Evolutionary conservation across 352 stramenopile species (phyloP).

Genomic region (Globisporangium nunn): DNA sequence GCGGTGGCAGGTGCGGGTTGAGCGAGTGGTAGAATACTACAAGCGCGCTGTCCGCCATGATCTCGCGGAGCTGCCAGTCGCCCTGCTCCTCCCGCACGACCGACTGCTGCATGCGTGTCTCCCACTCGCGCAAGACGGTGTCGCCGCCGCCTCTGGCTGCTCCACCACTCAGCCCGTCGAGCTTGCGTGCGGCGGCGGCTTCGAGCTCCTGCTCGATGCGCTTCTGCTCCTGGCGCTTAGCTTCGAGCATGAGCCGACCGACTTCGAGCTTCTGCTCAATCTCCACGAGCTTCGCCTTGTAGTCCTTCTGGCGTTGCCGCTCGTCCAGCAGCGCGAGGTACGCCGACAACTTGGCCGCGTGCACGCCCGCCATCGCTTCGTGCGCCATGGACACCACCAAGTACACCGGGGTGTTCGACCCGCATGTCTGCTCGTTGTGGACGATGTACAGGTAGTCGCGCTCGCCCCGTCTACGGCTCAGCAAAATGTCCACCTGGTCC

Average conservation of each 20-base stretch:
- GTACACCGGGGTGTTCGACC: conserved; percentile 32
- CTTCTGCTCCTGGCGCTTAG: conserved; percentile 59
- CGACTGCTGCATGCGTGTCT: conserved; percentile 32
- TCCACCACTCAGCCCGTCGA: background rate
- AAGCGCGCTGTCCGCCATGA: conserved; percentile 32
- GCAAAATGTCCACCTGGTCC: conserved; percentile 17
- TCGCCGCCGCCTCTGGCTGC: background rate
- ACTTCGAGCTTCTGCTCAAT: conserved; percentile 64
- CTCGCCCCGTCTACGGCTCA: conserved; percentile 40
- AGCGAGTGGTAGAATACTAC: conserved; percentile 68
- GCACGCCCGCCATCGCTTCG: conserved; percentile 44
- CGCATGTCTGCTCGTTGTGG: conserved; percentile 32
- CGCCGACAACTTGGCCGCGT: conserved; percentile 25
- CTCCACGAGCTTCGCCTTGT: conserved; percentile 47
- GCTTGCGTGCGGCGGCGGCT: conserved; percentile 20
- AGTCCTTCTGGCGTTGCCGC: conserved; percentile 32
- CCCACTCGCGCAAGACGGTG: conserved; percentile 32
- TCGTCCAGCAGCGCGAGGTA: conserved; percentile 42
- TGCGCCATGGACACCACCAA: conserved; percentile 47
- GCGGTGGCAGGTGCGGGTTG: conserved; percentile 35
- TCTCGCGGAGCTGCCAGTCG: conserved; percentile 55
- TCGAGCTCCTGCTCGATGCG: conserved; percentile 46
- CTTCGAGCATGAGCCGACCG: conserved; percentile 42
- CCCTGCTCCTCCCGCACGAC: conserved; percentile 36
- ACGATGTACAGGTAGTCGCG: conserved; percentile 53